Base-by-base conservation (phyloP, 2,329 filamentous ascomycete genomes). In the Colletotrichum lini region DNA sequence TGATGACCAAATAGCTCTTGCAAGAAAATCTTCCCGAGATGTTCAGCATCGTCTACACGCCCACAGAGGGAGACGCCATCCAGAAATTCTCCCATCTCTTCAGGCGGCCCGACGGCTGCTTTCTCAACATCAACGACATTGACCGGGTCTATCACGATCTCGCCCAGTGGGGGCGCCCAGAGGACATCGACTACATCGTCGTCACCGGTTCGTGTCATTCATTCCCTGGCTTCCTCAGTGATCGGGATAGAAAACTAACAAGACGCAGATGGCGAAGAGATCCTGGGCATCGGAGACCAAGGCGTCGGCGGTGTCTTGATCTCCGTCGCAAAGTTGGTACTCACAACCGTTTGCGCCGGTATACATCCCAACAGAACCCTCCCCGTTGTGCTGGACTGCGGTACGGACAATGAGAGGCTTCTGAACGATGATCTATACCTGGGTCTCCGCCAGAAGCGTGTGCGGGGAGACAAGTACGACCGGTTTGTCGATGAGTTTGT, bases 41-140 rank as follows among this genome's bases (percentile, higher is more conserved):
- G 93, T 95, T 97, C 77, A 90, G 92, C 50, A 85, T 97, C n/a
- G 93, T 97, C 38, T 98, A 97, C 78, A 97, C 95, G 0, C 95
- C 95, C 0, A 97, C 95, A 0, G 94, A 97, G 81, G 94, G 93
- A 10, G 94, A 97, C 50, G 95, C 95, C 0, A 97, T 97, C 61
- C 90, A 94, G 74, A 93, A 95, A 73, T 97, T 94, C 78, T 96
- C 94, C 0, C 84, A 91, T 0, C 80, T 96, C 0, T 97, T 97
- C 77, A 85, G 95, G 13, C 86, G 89, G 21, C 93, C 94, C 0
- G 92, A 96, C 74, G 95, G 95, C 0, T 94, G 93, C 75, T 97
- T 94, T 74, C 81, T 97, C 61, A 94, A 93, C 75, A 92, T 97
- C 58, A 84, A 90, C 21, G 89, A 95, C 65, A 81, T 88, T 6